A percentile compares a stretch with the other conserved stretches of the same genome.
Evolutionary conservation across 1,284 basidiomycete species (phyloP).

Genomic region (Trametes pubescens): DNA sequence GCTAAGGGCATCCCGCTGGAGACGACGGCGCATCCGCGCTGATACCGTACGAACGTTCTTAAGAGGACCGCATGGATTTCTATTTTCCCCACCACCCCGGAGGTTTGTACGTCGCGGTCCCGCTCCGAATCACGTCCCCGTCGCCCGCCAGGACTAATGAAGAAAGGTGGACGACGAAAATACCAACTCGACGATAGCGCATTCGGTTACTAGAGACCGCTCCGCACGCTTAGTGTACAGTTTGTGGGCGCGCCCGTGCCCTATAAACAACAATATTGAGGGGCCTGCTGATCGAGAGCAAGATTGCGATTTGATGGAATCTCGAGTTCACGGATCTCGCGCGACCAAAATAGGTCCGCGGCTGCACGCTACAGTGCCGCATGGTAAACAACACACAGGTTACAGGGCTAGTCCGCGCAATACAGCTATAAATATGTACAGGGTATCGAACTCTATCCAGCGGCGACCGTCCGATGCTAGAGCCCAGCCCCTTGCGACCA

Average conservation of each 20-base stretch:
- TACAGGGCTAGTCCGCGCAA: conserved; percentile 5
- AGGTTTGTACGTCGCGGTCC: not conserved
- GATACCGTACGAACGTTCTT: conserved; percentile 3
- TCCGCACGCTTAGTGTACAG: not conserved
- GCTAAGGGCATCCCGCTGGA: not conserved
- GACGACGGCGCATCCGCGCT: not conserved
- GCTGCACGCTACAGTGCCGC: conserved; percentile 10
- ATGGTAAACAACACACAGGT: conserved; percentile 12
- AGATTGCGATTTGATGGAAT: conserved; percentile 35
- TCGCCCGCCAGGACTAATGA: not conserved
- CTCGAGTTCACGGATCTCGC: conserved; percentile 28
- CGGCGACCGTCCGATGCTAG: not conserved
- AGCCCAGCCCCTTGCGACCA: conserved; percentile 25
- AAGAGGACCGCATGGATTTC: conserved; percentile 4
- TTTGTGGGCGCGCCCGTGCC: conserved; percentile 2
- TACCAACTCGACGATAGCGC: not conserved
- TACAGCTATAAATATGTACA: conserved; percentile 20
- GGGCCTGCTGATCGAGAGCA: conserved; percentile 27
- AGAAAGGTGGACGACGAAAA: not conserved
- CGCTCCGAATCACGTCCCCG: not conserved
- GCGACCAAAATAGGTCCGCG: conserved; percentile 23
- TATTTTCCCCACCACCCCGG: not conserved
- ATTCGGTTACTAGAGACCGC: not conserved
- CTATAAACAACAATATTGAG: not conserved
- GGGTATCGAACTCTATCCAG: conserved; percentile 18